Evolutionary conservation across 2,329 filamentous ascomycete species (phyloP), one percentile per base, ranked within the genome.

Genomic region (Alternaria sp.): DNA sequence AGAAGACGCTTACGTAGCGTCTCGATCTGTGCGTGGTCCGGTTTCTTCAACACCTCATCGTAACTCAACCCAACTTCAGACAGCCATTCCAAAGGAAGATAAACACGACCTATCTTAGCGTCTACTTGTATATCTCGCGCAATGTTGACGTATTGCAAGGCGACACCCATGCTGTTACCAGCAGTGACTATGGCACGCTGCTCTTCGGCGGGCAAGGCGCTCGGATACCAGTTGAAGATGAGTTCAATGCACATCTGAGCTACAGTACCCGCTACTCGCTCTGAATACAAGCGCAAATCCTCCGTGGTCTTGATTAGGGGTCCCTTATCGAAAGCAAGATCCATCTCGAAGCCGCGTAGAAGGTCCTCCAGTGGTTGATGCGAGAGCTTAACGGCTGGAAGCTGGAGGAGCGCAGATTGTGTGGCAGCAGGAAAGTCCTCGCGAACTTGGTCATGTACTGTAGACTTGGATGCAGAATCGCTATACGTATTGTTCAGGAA

Each of bases 71-170:
- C 85, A 56, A 85, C 84, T 56, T 88, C 86, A 43, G 84, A 81
- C 2, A 93, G 81, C 90, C 90, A 93, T 0, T 80, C 79, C 0
- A 82, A 82, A 0, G 91, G 91, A 5, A 93, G 79, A 73, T 94
- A 94, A 7, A 92, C 90, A 7, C 91, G 86, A 2, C 84, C 84
- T 37, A 91, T 87, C 14, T 81, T 79, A 0, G 91, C 89, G 70
- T 93, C 91, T 3, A 88, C 87, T 4, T 81, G 78, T n/a, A 93
- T 88, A 71, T 94, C 91, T 21, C 91, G 88, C 4, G 90, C 89
- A 64, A 94, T 92, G 72, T 93, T 94, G 71, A 92, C 87, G 70
- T 90, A 92, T 72, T 94, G 91, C n/a, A 93, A 80, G 2, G 91
- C 90, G 33, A 90, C 85, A 0, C 91, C 91, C 90, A 93, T 93